phyloP scores from a whole-genome alignment of 148 eudicot genomes.

The Polygonum maritimum region DNA sequence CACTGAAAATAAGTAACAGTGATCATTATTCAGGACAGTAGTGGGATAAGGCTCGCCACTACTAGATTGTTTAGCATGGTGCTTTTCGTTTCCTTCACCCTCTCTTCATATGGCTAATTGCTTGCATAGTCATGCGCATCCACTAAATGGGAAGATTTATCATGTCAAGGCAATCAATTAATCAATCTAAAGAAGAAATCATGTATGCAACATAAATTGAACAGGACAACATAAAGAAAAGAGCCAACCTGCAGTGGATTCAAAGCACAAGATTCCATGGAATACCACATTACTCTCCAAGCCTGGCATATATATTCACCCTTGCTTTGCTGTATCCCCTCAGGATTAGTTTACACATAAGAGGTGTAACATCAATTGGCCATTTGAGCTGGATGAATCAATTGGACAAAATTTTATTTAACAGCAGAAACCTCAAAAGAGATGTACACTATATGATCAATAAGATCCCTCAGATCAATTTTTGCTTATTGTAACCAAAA shows the following conservation, averaged over 20 bases:
- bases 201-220: neutral
- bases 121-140: neutral
- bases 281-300: neutral
- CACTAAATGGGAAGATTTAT: neutral
- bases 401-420: neutral
- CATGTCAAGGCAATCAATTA: neutral
- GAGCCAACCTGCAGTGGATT: neutral
- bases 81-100: neutral
- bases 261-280: neutral
- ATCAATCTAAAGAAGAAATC: neutral
- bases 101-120: neutral
- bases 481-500: neutral
- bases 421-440: neutral
- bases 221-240: neutral
- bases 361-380: neutral
- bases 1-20: neutral
- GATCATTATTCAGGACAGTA: neutral
- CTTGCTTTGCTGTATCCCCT: neutral
- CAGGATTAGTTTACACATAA: neutral
- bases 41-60: too few relatives aligned
- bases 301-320: neutral
- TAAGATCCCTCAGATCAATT: neutral
- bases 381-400: neutral
- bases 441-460: slow-evolving; percentile 2
- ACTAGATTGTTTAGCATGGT: neutral